These are phyloP conservation scores for Sclerospora graminicola DNA, from an alignment of 352 stramenopile species.

Conservation along the genomic window DNA sequence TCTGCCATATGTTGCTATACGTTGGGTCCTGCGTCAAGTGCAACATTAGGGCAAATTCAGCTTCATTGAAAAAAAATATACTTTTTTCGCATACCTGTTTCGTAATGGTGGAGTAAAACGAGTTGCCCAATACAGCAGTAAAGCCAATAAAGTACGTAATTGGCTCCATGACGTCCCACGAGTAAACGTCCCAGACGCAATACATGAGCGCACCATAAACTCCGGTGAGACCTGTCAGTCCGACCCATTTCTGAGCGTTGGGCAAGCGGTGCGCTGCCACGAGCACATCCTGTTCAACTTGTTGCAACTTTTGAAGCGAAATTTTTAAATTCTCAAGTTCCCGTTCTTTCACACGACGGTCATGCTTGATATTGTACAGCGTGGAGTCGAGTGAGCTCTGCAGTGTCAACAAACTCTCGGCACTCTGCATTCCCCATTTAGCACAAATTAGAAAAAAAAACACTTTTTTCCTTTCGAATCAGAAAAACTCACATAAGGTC, in stretches of 20 bases:
- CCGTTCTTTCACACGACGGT: conserved; percentile 42
- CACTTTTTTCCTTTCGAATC: not conserved
- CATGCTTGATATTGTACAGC: conserved; percentile 64
- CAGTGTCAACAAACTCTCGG: conserved; percentile 58
- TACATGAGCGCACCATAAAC: conserved; percentile 75
- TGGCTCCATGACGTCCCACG: conserved; percentile 85
- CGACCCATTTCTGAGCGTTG: conserved; percentile 67
- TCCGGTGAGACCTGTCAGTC: conserved; percentile 41
- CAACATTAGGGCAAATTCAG: not conserved
- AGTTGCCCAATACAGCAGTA: conserved; percentile 68
- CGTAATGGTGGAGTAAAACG: conserved; percentile 72
- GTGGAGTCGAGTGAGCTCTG: conserved; percentile 68
- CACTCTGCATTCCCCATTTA: conserved; percentile 23
- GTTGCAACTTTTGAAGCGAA: conserved; percentile 37
- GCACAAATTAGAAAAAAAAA: conserved; percentile 2
- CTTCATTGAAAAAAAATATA: no score
- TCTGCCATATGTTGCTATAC: conserved; percentile 79
- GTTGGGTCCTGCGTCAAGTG: conserved; percentile 37
- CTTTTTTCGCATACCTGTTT: conserved; percentile 38
- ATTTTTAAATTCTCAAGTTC: conserved; percentile 32
- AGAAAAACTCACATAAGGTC: conserved; percentile 41
- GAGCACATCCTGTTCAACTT: conserved; percentile 36
- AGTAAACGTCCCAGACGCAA: conserved; percentile 80
- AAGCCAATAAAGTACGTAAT: conserved; percentile 88
- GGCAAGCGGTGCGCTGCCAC: conserved; percentile 36